phyloP scores from a whole-genome alignment of 208 protist genomes.

The Acanthamoeba quina region DNA sequence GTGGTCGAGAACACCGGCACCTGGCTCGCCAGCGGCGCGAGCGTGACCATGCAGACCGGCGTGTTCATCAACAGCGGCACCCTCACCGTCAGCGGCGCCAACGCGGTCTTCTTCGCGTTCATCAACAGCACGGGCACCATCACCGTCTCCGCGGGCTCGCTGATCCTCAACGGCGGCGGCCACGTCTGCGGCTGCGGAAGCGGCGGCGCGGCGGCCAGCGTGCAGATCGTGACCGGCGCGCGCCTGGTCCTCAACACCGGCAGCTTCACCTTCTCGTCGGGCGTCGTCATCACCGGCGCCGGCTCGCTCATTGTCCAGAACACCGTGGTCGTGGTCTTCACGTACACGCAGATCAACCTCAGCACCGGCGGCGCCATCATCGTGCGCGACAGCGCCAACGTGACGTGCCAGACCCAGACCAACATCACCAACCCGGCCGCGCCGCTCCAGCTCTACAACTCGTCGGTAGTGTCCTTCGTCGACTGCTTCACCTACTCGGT shows the following conservation, averaged over 20 bases:
- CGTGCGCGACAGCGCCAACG: conserved; percentile 58
- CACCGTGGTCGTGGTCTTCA: background rate
- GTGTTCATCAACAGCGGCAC: conserved; percentile 61
- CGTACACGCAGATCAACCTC: background rate
- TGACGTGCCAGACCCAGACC: conserved; percentile 24
- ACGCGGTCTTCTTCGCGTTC: background rate
- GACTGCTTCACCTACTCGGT: conserved; percentile 12
- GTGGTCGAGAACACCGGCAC: conserved; percentile 43
- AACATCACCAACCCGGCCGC: background rate
- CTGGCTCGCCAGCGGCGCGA: background rate
- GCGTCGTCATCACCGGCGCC: background rate
- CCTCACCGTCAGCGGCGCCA: background rate
- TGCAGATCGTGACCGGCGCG: background rate
- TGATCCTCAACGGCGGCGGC: conserved; percentile 13
- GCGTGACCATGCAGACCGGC: conserved; percentile 24
- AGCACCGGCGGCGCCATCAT: background rate
- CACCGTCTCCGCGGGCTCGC: conserved; percentile 8
- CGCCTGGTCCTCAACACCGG: background rate
- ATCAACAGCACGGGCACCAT: background rate
- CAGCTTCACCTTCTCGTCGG: conserved; percentile 25
- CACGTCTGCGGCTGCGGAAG: conserved; percentile 7
- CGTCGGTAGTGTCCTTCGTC: conserved; percentile 16
- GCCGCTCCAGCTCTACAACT: conserved; percentile 16
- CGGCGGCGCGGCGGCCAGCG: background rate
- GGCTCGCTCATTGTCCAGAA: conserved; percentile 17